Evolutionary conservation across 176 grass and related monocot genomes (phyloP), one percentile per base, ranked within the genome.

Genomic region (Oryza brachyantha): DNA sequence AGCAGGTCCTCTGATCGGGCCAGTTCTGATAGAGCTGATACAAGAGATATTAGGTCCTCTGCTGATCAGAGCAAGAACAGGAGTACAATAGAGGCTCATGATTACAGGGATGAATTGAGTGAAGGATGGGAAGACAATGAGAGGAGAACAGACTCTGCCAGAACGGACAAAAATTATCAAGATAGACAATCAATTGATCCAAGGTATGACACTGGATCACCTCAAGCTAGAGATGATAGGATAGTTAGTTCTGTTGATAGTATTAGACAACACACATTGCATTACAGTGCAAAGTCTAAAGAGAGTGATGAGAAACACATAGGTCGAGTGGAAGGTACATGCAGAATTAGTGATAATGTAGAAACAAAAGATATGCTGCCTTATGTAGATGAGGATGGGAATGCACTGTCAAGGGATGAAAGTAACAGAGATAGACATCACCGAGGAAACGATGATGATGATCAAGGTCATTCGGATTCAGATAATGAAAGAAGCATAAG

Each of bases 401-500:
- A 66, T 25, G 63, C 73, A 59, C 12, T 38, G 29, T 38, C 58
- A 50, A 67, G 35, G 67, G 83, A 66, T 69, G 74, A 46, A 79
- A 75, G 72, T 31, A 27, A 57, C 13, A 82, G 62, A 64, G 83
- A 92, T 50, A 73, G 58, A 29, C 62, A 58, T 84, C 70, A 74
- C 36, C 60, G 64, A 69, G 83, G 80, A 29, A 46, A 48, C 76
- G 90, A 86, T 31, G 84, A 86, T 8, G 64, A 36, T 24, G 86
- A 88, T 13, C 64, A 32, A 64, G 86, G 68, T 17, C 79, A 70
- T 85, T 92, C 75, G 10, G 91, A 87, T 54, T 89, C 87, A 63
- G 84, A 89, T 36, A 77, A 83, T 40, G 87, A 93, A 72, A 89
- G 71, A 64, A 85, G 32, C 43, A 50, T 79, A 46, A 79, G 61